Percentiles rank a stretch among this genome's conserved stretches.
phyloP scores from a whole-genome alignment of 2,329 filamentous ascomycete genomes.

The Venturia asperata region DNA sequence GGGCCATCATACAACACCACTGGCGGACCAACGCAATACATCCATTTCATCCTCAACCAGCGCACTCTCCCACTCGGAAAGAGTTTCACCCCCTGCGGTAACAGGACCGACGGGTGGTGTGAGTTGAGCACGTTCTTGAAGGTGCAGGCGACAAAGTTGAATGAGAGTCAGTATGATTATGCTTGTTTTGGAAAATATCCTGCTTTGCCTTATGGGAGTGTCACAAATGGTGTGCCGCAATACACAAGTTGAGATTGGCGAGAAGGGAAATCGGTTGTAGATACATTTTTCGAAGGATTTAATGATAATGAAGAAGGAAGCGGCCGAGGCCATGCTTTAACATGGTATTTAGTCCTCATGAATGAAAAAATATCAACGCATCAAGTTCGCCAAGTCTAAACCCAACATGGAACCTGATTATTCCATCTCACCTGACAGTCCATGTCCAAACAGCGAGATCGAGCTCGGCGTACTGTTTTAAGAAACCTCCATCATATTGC shows the following conservation, averaged over 20 bases:
- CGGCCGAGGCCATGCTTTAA: not conserved
- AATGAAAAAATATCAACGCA: too few relatives aligned
- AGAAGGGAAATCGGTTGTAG: not conserved
- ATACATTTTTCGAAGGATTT: not conserved
- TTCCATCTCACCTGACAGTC: too few relatives aligned
- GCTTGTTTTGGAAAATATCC: slow-evolving; percentile 57
- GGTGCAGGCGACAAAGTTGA: slow-evolving; percentile 53
- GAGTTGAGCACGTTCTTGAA: slow-evolving; percentile 61
- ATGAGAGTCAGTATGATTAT: slow-evolving; percentile 54
- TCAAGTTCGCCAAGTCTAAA: too few relatives aligned
- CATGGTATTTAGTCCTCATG: too few relatives aligned
- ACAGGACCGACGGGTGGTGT: slow-evolving; percentile 68
- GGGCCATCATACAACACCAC: slow-evolving; percentile 41
- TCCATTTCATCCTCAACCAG: slow-evolving; percentile 70
- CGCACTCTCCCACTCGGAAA: slow-evolving; percentile 61
- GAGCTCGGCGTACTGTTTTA: too few relatives aligned
- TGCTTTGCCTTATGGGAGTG: slow-evolving; percentile 40
- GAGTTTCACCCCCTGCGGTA: slow-evolving; percentile 59
- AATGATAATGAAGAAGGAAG: not conserved
- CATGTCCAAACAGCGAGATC: too few relatives aligned
- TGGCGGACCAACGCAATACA: slow-evolving; percentile 55
- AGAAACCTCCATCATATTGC: too few relatives aligned
- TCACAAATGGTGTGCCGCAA: slow-evolving; percentile 45
- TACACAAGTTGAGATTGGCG: not conserved
- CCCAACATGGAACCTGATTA: too few relatives aligned